Evolutionary conservation across 202 grass and related monocot species (phyloP), one percentile per base, ranked within the genome.

Genomic region (Setaria viridis): DNA sequence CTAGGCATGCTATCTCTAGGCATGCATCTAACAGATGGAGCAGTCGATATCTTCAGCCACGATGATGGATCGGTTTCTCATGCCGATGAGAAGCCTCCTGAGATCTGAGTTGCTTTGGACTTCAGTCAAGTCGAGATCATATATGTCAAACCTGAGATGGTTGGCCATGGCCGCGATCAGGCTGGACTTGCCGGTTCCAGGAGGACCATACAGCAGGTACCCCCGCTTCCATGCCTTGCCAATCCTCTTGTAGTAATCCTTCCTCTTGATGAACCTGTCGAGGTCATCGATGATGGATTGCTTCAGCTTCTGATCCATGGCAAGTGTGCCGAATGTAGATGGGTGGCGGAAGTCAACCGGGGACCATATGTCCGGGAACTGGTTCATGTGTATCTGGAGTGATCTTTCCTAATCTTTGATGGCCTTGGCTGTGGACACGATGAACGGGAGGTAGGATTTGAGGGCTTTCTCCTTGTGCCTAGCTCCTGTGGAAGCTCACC

Each of bases 381-480:
- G 55, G n/a, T n/a, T 57, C 55, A 57, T 57, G 55, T 57, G 1
- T 57, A 57, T 57, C 55, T 57, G 55, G 19, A 57, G 55, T 0
- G 17, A 57, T n/a, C 19, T 57, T 57, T 57, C 55, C 19, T 57
- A 3, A n/a, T 57, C 55, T n/a, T 8, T 57, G 6, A 57, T 57
- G 17, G 55, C 19, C 55, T 57, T 57, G 19, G 55, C 55, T 57
- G 19, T n/a, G 55, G 17, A n/a, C 55, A 57, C 19, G 5, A 57
- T 57, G 55, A n/a, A n/a, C n/a, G 55, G 55, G 55, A 57, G 55
- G 55, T 57, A 57, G 55, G 55, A 57, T n/a, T 57, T 57, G 55
- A 57, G 55, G 19, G 55, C 55, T 57, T 57, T 57, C 19, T 58
- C 55, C 19, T 58, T 58, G 55, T 58, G 55, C 55, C 25, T 25